These are phyloP conservation scores for Phytophthora podocarpi DNA, from an alignment of 352 stramenopile species.

Conservation along the genomic window DNA sequence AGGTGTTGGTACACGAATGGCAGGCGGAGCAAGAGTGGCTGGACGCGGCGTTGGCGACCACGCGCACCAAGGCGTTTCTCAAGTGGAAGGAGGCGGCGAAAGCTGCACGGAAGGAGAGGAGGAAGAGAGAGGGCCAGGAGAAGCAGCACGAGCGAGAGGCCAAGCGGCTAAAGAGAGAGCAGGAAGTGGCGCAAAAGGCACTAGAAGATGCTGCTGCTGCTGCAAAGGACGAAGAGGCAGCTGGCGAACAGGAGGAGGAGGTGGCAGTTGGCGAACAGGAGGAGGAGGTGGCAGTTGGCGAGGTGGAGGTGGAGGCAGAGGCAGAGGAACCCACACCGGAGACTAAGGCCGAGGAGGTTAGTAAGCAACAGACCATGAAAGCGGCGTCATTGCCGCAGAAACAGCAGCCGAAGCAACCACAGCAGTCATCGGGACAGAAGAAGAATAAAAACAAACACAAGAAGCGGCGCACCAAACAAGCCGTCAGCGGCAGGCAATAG, in stretches of 20 bases:
- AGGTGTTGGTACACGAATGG: constrained; percentile 77
- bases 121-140: constrained; percentile 66
- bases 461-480: constrained; percentile 25
- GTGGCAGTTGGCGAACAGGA: too few species aligned
- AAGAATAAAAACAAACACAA: constrained; percentile 27
- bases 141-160: constrained; percentile 43
- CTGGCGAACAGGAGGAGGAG: background rate
- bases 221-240: background rate
- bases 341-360: background rate
- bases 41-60: constrained; percentile 49
- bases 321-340: background rate
- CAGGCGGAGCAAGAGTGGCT: constrained; percentile 62
- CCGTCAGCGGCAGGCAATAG: constrained; percentile 1
- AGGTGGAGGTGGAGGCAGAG: background rate
- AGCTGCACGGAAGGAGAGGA: constrained; percentile 52
- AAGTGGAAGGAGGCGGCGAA: constrained; percentile 74
- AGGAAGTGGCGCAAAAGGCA: constrained; percentile 20
- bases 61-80: constrained; percentile 62
- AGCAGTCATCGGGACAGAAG: constrained; percentile 3
- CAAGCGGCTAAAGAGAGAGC: constrained; percentile 46
- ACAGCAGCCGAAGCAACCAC: constrained; percentile 13
- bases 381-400: background rate
- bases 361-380: background rate
- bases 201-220: background rate
- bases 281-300: background rate